Base-by-base conservation (phyloP, 2,329 filamentous ascomycete species). In the Clonostachys byssicola region DNA sequence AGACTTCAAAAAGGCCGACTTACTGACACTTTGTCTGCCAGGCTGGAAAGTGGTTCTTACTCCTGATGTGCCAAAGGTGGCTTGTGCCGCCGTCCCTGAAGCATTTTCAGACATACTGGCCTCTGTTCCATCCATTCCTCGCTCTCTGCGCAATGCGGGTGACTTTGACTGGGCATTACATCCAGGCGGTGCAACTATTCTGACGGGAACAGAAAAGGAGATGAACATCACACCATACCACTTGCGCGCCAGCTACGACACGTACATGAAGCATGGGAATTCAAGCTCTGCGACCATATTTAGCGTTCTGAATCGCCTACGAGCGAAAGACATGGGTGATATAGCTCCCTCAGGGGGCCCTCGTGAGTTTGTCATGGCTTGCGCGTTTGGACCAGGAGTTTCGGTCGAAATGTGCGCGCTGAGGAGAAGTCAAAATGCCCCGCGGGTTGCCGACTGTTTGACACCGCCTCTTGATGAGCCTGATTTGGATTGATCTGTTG, bases 81-180 rank as follows among this genome's bases (percentile, higher is more conserved):
- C 83, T 1, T 66, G 72, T 8, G 60, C 67, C 9, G 70, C 73
- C 2, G 73, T 86, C 10, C 62, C 64, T 3, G 73, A 78, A 5
- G 72, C 77, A 5, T 86, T 85, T 55, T 55, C 66, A 14, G 71
- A 78, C 23, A 71, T 87, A 12, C 57, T 84, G 34, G 63, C 72
- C 7, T 73, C 72, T 8, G 59, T 77, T 17, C 66, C 69, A 2
- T 52, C 64, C 2, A 61, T 81, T 4, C 75, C 78, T 1, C 56
- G 60, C 6, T 56, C 62, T 7, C 76, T 75, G 54, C 57, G 61
- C n/a, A 52, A 60, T 0, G 69, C 83, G 0, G 60, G 70, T 0
- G 78, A 85, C 49, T 87, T 86, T 53, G 85, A 89, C 66, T 89
- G 85, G 85, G 85, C 84, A 1, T 76, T 89, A 59, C 85, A 89